A percentile compares a stretch with the other conserved stretches of the same genome.
Conservation (phyloP, 2,329 filamentous ascomycete genomes). For the Apiospora pterosperma region DNA sequence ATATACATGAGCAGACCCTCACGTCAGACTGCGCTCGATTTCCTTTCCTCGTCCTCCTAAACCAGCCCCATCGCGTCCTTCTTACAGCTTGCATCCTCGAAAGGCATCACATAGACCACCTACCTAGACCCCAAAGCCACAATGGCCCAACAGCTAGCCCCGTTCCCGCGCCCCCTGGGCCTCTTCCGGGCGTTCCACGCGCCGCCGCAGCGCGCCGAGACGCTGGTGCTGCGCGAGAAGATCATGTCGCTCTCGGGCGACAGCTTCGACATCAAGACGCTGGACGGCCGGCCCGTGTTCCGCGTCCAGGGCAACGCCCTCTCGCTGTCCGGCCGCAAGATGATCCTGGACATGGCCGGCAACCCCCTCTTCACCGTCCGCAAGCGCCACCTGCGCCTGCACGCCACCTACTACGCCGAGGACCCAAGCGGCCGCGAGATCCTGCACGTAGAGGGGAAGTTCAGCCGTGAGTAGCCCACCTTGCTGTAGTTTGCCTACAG, state of each 20-base stretch:
- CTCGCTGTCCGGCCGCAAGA: slow-evolving; percentile 52
- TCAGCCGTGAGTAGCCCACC: slow-evolving; percentile 50
- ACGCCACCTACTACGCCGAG: slow-evolving; percentile 49
- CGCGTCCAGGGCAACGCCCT: slow-evolving; percentile 53
- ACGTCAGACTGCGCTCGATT: no score
- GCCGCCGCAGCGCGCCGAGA: slow-evolving; percentile 37
- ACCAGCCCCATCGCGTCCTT: no score
- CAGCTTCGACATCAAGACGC: slow-evolving; percentile 59
- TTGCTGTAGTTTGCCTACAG: no score
- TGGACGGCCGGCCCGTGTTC: slow-evolving; percentile 50
- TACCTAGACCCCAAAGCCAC: not conserved
- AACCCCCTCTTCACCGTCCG: slow-evolving; percentile 56
- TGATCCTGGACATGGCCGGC: slow-evolving; percentile 48
- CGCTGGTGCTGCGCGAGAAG: slow-evolving; percentile 58
- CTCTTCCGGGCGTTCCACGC: slow-evolving; percentile 37
- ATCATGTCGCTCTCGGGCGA: slow-evolving; percentile 60
- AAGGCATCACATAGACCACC: no score
- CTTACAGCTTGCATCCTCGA: no score
- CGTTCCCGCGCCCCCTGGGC: slow-evolving; percentile 19
- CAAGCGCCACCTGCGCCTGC: slow-evolving; percentile 49
- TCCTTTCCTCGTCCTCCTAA: no score
- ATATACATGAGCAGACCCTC: no score
- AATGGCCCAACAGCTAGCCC: not conserved
- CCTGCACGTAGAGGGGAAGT: slow-evolving; percentile 53
- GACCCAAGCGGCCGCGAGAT: slow-evolving; percentile 42